Conservation (phyloP, 495 filamentous ascomycete species). For the Penicillium egyptiacum region DNA sequence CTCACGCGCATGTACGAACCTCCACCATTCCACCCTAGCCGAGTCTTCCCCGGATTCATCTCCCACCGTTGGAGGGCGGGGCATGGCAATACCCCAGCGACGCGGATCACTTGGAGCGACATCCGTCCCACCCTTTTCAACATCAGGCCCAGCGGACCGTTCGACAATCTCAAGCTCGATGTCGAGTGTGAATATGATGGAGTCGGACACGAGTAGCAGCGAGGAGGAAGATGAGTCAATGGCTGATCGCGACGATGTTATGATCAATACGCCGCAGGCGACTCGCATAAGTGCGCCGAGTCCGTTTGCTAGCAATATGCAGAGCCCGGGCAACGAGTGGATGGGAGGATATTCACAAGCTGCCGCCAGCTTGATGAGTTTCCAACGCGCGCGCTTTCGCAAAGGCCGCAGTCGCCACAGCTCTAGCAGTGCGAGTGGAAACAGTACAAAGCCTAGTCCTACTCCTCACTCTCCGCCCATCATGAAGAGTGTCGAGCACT, state of each 20-base stretch:
- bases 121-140: slow-evolving; percentile 40
- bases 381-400: slow-evolving; percentile 64
- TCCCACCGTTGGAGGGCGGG: slow-evolving; percentile 76
- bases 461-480: slow-evolving; percentile 62
- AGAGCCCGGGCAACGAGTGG: slow-evolving; percentile 57
- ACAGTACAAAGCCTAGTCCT: slow-evolving; percentile 68
- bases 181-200: slow-evolving; percentile 78
- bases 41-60: slow-evolving; percentile 93
- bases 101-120: slow-evolving; percentile 51
- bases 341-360: slow-evolving; percentile 65
- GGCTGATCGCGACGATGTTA: slow-evolving; percentile 77
- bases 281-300: slow-evolving; percentile 44
- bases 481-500: slow-evolving; percentile 59
- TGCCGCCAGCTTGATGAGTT: slow-evolving; percentile 69
- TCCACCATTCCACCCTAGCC: slow-evolving; percentile 93
- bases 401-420: slow-evolving; percentile 61
- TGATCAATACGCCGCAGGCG: slow-evolving; percentile 58
- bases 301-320: slow-evolving; percentile 45
- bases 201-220: slow-evolving; percentile 72
- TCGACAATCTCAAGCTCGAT: slow-evolving; percentile 78
- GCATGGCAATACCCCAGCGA: slow-evolving; percentile 72
- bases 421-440: slow-evolving; percentile 68
- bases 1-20: slow-evolving; percentile 87
- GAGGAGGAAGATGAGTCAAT: slow-evolving; percentile 76
- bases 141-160: slow-evolving; percentile 57